Base-by-base conservation (phyloP, 2,329 filamentous ascomycete genomes). In the Fusarium dlaminii region DNA sequence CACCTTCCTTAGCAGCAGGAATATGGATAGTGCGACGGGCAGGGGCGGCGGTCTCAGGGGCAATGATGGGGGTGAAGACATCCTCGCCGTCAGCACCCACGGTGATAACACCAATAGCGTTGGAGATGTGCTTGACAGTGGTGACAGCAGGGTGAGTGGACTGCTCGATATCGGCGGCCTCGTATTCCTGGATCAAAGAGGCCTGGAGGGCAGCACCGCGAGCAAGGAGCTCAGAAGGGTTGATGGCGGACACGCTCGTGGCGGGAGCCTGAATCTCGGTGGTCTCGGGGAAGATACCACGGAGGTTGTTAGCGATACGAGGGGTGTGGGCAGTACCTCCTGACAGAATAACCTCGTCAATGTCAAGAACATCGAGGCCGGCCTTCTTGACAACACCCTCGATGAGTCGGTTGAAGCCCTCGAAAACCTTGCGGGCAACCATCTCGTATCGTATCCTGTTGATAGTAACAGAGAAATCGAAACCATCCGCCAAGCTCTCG, bases 191-290 rank as follows among this genome's bases (percentile, higher is more conserved):
- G 82, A 99, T 94, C 73, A 99, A 87, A 69, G 92, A 97, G 42
- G 96, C 96, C 86, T 99, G 96, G 78, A 99, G 94, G 37, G 96
- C 96, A 70, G 96, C 96, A 80, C 96, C 96, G 74, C 96, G 92
- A 72, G 94, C 93, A 79, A 92, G 88, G 63, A 98, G 89, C 86
- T 98, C 96, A 8, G 94, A 96, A 73, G 96, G 96, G 89, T 98
- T 98, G 85, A 98, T 91, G 72, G 96, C 93, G 32, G 87, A 88
- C 43, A 92, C 79, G 75, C 87, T 90, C 62, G 95, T 98, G 65
- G 95, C 92, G 49, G 96, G 96, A 4, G 96, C 94, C 73, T 96
- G 89, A 78, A 99, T 90, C 52, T 85, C 85, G 70, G 95, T 97
- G 65, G 88, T 89, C 80, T 92, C 90, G 63, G 94, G 91, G 91